Base-by-base conservation (phyloP, 768 basidiomycete species). In the Ramaria sp. region DNA sequence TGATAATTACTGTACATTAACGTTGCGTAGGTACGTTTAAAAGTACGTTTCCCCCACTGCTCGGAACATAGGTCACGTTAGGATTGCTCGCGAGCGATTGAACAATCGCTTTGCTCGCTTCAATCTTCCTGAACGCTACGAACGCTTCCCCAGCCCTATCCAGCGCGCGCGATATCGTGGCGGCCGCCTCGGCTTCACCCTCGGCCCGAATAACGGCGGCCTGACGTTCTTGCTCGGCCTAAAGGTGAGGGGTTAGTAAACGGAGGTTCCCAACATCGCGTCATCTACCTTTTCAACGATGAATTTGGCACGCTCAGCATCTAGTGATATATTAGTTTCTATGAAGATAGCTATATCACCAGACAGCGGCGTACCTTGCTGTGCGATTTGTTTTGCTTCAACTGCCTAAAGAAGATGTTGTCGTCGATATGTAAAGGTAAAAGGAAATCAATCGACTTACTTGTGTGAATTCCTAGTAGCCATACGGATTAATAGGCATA, bases 221-320 rank as follows among this genome's bases (percentile, higher is more conserved):
- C 75, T 98, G 94, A 59, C 94, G 84, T 70, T 99, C 96, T 86
- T 99, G 96, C 68, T 98, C 96, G 30, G 96, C 94, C 92, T 95
- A 61, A 30, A 37, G 22, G 62, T 61, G 53, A 58, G 56, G 10
- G 43, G 50, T 24, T 11, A 17, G 27, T 31, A 47, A 30, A 7
- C 27, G 37, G 50, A 30, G 20, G 33, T 31, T 39, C 22, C 12
- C 51, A 20, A 57, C 39, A 15, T 11, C 45, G 19, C 30, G 33
- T 52, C 31, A 64, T 75, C 55, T 59, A 91, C 92, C 80, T 96
- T 97, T 75, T 99, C 96, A 61, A 99, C 96, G 62, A 98, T 89
- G 71, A 97, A 99, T 72, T 97, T 98, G 57, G 96, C 96, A 34
- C 96, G 84, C 73, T 99, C 96, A 61, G 96, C 96, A 72, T 98